Evolutionary conservation across 164 flowering plant genomes (phyloP), one percentile per base, ranked within the genome.

Genomic region (Cinnamomum micranthum): DNA sequence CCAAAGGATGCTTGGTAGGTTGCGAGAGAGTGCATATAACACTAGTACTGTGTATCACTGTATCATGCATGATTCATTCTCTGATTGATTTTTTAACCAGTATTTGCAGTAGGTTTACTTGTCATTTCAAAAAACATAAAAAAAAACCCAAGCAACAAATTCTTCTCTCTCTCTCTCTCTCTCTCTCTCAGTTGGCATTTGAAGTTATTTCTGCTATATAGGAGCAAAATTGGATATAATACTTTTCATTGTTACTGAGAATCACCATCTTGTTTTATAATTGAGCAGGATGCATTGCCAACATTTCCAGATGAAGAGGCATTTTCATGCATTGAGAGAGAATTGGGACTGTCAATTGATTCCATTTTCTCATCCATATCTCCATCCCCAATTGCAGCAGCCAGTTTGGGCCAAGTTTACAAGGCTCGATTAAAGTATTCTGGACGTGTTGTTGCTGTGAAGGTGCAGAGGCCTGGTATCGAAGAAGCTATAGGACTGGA

Each of bases 381-480:
- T 71, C 81, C 93, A 65, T 85, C 93, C 51, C 99, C 99, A 25
- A 87, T 95, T 80, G 99, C 99, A 55, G 99, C 99, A n/a, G 99
- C 99, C 35, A 95, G 99, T 87, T 81, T 95, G 65, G 99, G 99
- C 47, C 99, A 95, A 83, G 99, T 95, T 75, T 95, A 95, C 77
- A 93, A 92, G 84, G 99, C 98, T 77, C 89, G 82, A 75, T 82
- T 95, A n/a, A 89, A 78, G 79, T 82, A 80, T 80, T 88, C 98
- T 66, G 96, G 95, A 28, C 87, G 87, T 81, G 60, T 85, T 74
- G 98, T 95, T 78, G 99, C 99, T 70, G 97, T 95, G 71, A 95
- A 95, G 86, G 99, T 95, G 79, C 99, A 95, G 75, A 82, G 98
- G 20, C 99, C 99, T 73, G 89, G 90, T 41, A 95, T 95, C 20